Base-by-base conservation (phyloP, 805 yeast species). In the Phaffomyces thermotolerans region DNA sequence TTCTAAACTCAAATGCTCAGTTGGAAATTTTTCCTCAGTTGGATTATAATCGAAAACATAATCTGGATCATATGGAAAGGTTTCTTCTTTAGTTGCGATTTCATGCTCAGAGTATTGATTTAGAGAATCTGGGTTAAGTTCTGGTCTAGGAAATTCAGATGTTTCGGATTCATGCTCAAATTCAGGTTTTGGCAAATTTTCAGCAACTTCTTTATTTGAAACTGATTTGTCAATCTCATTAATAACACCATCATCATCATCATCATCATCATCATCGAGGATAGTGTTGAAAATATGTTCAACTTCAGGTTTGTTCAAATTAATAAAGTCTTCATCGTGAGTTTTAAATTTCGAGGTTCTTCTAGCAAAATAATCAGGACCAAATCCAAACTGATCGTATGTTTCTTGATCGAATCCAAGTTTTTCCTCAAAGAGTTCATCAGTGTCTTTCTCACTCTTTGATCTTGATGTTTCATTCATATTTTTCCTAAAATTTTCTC, bases 341-440 rank as follows among this genome's bases (percentile, higher is more conserved):
- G 14, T 13, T 27, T 27, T 27, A 5, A 8, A 27, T 27, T 27
- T 23, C 6, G 14, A 15, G 40, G 14, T 31, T 30, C 44, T 38
- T 24, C 27, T 41, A 5, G 41, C 29, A 17, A 50, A 50, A 31
- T 48, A 48, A 9, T 40, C 46, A 12, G 41, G 22, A 40, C 42
- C 45, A 36, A 35, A 50, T 2, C 46, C 50, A 42, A 42, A 41
- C n/a, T 36, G 37, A 0, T 37, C 34, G 13, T 22, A 14, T 3
- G 13, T 9, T 10, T 27, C 29, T 10, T 10, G 29, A 27, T 27
- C 29, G 8, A 22, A 9, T 5, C 15, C 37, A 14, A 30, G 18
- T 8, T 35, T 37, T 9, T 35, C 43, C 8, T 29, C 29, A 15
- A 15, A 27, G 8, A 13, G 29, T 9, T 27, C 14, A 10, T 13